A percentile compares a stretch with the other conserved stretches of the same genome.
Conservation (phyloP, 169 alveolate species). For the Theileria equi region DNA sequence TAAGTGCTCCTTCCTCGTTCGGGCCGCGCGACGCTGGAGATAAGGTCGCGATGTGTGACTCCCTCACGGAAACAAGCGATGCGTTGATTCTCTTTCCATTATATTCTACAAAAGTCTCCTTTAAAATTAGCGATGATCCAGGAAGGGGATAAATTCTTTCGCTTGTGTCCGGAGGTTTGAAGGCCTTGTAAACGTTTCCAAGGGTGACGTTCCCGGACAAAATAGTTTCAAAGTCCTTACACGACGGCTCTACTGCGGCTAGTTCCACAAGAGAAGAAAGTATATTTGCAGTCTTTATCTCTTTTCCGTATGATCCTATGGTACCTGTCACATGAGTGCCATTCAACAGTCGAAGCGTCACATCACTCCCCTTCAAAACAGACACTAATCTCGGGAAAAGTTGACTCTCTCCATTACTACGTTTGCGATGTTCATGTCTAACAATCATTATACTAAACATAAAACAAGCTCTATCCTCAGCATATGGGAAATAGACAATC, state of each 20-base stretch:
- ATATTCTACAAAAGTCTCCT: slow-evolving; percentile 3
- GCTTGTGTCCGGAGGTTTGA: not conserved
- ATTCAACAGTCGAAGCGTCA: slow-evolving; percentile 9
- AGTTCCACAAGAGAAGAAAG: slow-evolving; percentile 23
- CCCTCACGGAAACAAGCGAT: slow-evolving; percentile 9
- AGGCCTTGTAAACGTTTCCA: not conserved
- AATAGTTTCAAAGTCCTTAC: not conserved
- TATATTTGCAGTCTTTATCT: slow-evolving; percentile 12
- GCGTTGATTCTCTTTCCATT: not conserved
- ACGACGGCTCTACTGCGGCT: not conserved
- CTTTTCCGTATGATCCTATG: slow-evolving; percentile 28
- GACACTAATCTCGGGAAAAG: slow-evolving; percentile 22
- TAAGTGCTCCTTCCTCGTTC: not conserved
- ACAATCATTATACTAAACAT: not conserved
- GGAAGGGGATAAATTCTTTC: not conserved
- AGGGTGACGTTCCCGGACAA: not conserved
- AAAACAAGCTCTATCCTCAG: not conserved
- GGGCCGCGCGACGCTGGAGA: not conserved
- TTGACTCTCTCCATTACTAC: slow-evolving; percentile 13
- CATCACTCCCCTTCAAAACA: slow-evolving; percentile 27
- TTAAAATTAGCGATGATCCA: slow-evolving; percentile 15
- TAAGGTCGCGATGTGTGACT: slow-evolving; percentile 32
- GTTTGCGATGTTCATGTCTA: not conserved
- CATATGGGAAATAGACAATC: not conserved
- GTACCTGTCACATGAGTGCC: slow-evolving; percentile 25